Percentiles rank a stretch among this genome's conserved stretches.
Evolutionary conservation across 805 yeast genomes (phyloP).

Genomic region (Saccharomycopsis fermentans): DNA sequence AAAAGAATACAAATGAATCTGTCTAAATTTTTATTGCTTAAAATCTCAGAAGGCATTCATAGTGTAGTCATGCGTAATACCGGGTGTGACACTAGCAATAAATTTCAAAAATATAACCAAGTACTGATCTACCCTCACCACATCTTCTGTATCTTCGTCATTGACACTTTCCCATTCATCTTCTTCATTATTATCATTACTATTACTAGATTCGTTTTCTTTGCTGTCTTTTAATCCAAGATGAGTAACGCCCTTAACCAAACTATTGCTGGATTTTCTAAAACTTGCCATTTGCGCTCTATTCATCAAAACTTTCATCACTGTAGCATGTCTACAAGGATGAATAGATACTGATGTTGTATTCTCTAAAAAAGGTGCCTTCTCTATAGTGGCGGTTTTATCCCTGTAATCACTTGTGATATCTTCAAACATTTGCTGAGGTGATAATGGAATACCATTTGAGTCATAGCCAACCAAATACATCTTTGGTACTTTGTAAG

Average conservation of each 20-base stretch:
- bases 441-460: conserved; percentile 77
- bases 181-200: conserved; percentile 19
- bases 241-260: conserved; percentile 35
- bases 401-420: conserved; percentile 85
- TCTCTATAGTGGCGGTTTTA: conserved; percentile 93
- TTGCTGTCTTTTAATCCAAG: conserved; percentile 35
- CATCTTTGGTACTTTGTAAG: conserved; percentile 92
- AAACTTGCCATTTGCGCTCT: conserved; percentile 46
- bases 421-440: conserved; percentile 90
- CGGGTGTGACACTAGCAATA: conserved; percentile 94
- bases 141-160: conserved; percentile 28
- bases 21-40: not conserved
- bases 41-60: conserved; percentile 70
- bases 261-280: conserved; percentile 23
- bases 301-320: conserved; percentile 80
- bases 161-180: conserved; percentile 54
- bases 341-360: conserved; percentile 78
- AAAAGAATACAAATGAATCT: not conserved
- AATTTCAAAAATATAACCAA: conserved; percentile 83
- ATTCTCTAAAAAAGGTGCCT: conserved; percentile 71
- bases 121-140: conserved; percentile 84
- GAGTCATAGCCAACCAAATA: conserved; percentile 80
- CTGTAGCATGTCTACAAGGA: conserved; percentile 92
- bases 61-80: conserved; percentile 96
- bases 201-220: conserved; percentile 23